Conservation (phyloP, 176 grass and related monocot genomes). For the Carex scoparia region DNA sequence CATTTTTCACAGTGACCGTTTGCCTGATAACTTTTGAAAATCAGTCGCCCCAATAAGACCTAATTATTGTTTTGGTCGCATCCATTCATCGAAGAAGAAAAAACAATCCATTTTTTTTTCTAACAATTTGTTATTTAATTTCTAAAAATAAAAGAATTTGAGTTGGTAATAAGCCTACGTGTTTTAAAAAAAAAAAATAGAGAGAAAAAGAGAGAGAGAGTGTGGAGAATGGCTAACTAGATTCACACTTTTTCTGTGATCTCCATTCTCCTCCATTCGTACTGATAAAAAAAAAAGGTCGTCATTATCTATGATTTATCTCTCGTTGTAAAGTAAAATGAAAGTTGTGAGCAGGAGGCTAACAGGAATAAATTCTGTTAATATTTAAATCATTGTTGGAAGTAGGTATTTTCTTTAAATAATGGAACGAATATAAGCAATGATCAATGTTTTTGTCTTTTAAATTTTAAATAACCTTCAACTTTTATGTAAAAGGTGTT, state of each 20-base stretch:
- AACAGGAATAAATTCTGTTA: not conserved
- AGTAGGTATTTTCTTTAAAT: not conserved
- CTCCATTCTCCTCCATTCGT: not conserved
- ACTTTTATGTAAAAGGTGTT: not conserved
- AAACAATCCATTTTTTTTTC: no score
- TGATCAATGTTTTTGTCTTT: not conserved
- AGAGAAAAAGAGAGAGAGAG: not conserved
- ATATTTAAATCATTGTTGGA: not conserved
- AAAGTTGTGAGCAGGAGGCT: not conserved
- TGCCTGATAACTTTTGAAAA: no score
- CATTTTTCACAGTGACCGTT: no score
- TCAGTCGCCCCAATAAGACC: no score
- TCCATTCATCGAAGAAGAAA: no score
- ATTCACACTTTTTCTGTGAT: not conserved
- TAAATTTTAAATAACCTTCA: not conserved
- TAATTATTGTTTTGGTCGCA: no score
- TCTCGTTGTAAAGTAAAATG: conserved; percentile 1
- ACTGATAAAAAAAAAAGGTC: not conserved
- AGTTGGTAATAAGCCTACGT: no score
- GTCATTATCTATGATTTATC: conserved; percentile 8
- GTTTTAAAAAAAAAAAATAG: no score
- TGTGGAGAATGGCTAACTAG: not conserved
- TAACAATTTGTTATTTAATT: no score
- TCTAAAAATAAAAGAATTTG: no score
- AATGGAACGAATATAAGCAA: conserved; percentile 14